Base-by-base conservation (phyloP, 2,329 filamentous ascomycete species). In the Cadophora sp. region DNA sequence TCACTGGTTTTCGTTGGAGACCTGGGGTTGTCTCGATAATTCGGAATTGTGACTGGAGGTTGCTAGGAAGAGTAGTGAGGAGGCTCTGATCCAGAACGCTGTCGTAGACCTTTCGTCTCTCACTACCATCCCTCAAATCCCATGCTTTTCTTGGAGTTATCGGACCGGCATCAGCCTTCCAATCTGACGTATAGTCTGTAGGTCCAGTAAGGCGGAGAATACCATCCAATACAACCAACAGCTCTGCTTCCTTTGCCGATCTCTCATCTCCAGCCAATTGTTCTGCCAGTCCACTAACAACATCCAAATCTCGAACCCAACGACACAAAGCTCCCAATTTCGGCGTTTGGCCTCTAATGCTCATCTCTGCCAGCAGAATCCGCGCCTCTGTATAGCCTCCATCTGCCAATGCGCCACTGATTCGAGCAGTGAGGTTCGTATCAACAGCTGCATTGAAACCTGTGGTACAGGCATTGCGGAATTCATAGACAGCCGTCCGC, bases 281-380 rank as follows among this genome's bases (percentile, higher is more conserved):
- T 24, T 87, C 86, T 3, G 87, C 87, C 8, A 91, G 78, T 1
- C 89, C 89, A 70, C 87, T 90, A 59, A 91, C 86, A 27, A 91
- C 86, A 72, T 92, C 89, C 30, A 92, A 80, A 73, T 91, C 89
- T 66, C 90, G 84, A 4, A 92, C 89, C 90, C 90, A 92, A 65
- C 90, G 86, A 76, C 89, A 91, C 8, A 92, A 78, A 1, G 89
- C 88, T 22, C 90, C 90, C 0, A 92, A 79, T 71, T 90, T 90
- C 0, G 89, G 89, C 20, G 85, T 83, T 68, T 91, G 84, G 3
- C 82, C 80, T n/a, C 89, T 81, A 20, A 92, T 87, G 36, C 85
- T 83, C 89, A 92, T 92, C 79, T 92, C 89, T 0, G 89, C 85
- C 0, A 92, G 83, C 16, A 91, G 75, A 18, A 92, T 83, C 61